A percentile compares a stretch with the other conserved stretches of the same genome.
Conservation (phyloP, 73 alveolate genomes). For the Paramecium tetraurelia region DNA sequence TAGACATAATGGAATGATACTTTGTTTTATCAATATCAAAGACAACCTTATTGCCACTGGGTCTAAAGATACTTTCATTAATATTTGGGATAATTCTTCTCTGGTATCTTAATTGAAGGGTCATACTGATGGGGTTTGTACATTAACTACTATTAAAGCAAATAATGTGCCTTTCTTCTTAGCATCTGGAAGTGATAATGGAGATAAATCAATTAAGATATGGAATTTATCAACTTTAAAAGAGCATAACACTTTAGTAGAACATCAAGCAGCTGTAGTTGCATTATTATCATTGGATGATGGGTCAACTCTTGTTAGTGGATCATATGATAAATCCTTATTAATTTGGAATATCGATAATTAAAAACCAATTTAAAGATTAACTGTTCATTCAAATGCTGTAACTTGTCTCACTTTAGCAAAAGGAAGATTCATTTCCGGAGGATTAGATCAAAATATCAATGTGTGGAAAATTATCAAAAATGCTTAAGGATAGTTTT, state of each 20-base stretch:
- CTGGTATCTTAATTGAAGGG: not conserved
- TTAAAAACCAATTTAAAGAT: not conserved
- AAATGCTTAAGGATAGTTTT: not conserved
- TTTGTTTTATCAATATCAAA: not conserved
- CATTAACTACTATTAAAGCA: not conserved
- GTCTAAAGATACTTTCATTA: not conserved
- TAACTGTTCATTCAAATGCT: not conserved
- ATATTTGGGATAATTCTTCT: not conserved
- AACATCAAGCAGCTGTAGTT: slow-evolving; percentile 25
- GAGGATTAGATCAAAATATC: not conserved
- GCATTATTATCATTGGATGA: slow-evolving; percentile 23
- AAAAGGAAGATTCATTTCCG: slow-evolving; percentile 29
- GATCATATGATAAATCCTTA: slow-evolving; percentile 19
- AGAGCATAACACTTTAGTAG: slow-evolving; percentile 19
- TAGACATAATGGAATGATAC: not conserved
- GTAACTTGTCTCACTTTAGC: slow-evolving; percentile 2
- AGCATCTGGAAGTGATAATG: slow-evolving; percentile 35
- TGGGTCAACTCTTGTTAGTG: slow-evolving; percentile 24
- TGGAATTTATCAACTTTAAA: slow-evolving; percentile 7
- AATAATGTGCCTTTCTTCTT: slow-evolving; percentile 2
- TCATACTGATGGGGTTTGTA: not conserved
- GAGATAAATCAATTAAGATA: slow-evolving; percentile 16
- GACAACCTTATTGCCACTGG: slow-evolving; percentile 12
- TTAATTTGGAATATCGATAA: slow-evolving; percentile 17
- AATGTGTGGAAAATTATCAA: not conserved